Conservation (phyloP, 129 eudicot genomes). For the Arctium minus region DNA sequence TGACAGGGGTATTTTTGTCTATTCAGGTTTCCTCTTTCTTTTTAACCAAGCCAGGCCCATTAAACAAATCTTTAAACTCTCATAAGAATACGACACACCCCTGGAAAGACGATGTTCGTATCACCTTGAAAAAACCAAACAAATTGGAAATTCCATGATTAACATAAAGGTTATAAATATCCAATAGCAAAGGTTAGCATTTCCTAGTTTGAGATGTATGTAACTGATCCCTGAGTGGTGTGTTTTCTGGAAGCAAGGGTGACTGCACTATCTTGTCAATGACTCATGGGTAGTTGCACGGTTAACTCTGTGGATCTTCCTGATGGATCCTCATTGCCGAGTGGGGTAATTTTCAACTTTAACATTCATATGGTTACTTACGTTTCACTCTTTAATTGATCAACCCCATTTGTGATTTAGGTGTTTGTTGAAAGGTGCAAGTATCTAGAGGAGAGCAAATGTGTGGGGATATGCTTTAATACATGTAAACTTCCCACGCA, state of each 20-base stretch:
- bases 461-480: constrained; percentile 89
- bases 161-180: no score
- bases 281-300: constrained; percentile 88
- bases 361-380: neutral
- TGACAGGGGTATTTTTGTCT: no score
- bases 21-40: no score
- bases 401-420: constrained; percentile 32
- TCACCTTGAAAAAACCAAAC: no score
- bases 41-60: no score
- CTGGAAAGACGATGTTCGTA: no score
- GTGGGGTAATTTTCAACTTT: constrained; percentile 39
- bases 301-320: constrained; percentile 75
- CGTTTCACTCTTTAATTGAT: neutral
- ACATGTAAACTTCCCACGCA: constrained; percentile 98
- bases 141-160: no score
- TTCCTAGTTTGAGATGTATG: no score
- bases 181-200: no score
- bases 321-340: constrained; percentile 63
- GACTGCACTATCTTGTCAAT: constrained; percentile 85
- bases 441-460: constrained; percentile 93
- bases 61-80: no score
- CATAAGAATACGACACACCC: no score
- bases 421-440: constrained; percentile 95
- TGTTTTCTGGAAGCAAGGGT: constrained; percentile 72
- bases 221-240: constrained; percentile 12